Conservation (phyloP, 345 rosid species). For the Euphorbia peplus region DNA sequence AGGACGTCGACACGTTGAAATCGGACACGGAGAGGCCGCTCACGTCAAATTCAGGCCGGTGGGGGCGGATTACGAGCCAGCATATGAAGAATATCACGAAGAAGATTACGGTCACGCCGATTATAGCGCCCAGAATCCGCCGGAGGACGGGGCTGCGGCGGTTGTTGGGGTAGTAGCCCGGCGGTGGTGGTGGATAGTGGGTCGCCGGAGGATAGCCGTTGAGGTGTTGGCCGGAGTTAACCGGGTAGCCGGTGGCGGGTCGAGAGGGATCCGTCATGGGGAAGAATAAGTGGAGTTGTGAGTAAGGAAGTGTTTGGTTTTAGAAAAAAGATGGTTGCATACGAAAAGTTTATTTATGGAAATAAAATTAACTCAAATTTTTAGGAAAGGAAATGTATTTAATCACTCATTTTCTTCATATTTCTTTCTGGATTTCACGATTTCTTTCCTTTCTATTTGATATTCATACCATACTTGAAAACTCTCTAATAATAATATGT, state of each 20-base stretch:
- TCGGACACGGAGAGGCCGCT: conserved; percentile 54
- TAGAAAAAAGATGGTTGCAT: too few species aligned
- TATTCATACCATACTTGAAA: too few species aligned
- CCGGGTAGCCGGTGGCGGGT: conserved; percentile 24
- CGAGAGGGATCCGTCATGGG: conserved; percentile 6
- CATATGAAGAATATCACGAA: conserved; percentile 49
- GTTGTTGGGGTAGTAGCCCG: conserved; percentile 31
- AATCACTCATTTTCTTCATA: too few species aligned
- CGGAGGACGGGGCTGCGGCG: conserved; percentile 52
- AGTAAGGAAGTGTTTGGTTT: neutral
- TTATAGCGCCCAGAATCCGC: conserved; percentile 33
- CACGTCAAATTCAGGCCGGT: conserved; percentile 47
- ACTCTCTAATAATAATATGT: too few species aligned
- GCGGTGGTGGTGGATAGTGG: conserved; percentile 21
- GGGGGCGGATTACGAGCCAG: conserved; percentile 74
- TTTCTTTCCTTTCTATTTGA: too few species aligned
- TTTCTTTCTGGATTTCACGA: too few species aligned
- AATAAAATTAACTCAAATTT: too few species aligned
- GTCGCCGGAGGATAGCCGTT: conserved; percentile 8
- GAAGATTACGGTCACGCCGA: conserved; percentile 39
- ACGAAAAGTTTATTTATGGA: too few species aligned
- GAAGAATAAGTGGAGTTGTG: neutral
- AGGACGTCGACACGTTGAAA: conserved; percentile 43
- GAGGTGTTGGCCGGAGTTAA: neutral
- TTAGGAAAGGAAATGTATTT: neutral